phyloP scores from a whole-genome alignment of 2,329 filamentous ascomycete genomes.

The Colletotrichum sp. region DNA sequence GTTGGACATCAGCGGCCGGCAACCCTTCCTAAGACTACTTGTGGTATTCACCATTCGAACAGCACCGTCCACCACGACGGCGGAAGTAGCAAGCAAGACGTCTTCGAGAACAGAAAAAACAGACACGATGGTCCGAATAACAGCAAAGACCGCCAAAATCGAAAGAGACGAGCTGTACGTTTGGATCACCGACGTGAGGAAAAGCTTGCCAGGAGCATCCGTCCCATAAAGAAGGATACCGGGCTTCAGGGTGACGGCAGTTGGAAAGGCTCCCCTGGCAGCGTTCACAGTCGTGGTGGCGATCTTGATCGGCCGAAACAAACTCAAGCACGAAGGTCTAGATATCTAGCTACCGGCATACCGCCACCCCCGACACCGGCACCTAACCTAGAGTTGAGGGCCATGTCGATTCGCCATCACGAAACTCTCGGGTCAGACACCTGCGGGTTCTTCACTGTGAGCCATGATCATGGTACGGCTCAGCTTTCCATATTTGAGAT shows the following conservation, averaged over 20 bases:
- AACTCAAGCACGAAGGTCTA: background rate
- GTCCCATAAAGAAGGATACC: background rate
- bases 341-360: background rate
- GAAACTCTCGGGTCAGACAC: slow-evolving; percentile 65
- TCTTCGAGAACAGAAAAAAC: background rate
- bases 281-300: background rate
- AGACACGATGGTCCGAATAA: background rate
- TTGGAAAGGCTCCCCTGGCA: background rate
- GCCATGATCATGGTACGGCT: background rate
- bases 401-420: background rate
- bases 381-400: background rate
- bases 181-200: background rate
- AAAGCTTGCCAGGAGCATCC: background rate
- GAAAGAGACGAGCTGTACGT: fast-evolving
- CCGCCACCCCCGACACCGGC: background rate
- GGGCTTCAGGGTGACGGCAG: background rate
- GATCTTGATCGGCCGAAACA: background rate
- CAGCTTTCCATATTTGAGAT: background rate
- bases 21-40: background rate
- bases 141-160: background rate
- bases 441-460: slow-evolving; percentile 5
- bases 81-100: background rate
- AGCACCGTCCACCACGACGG: background rate
- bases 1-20: background rate
- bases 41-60: background rate